phyloP scores from a whole-genome alignment of 495 filamentous ascomycete species.

The Talaromyces wortmannii region DNA sequence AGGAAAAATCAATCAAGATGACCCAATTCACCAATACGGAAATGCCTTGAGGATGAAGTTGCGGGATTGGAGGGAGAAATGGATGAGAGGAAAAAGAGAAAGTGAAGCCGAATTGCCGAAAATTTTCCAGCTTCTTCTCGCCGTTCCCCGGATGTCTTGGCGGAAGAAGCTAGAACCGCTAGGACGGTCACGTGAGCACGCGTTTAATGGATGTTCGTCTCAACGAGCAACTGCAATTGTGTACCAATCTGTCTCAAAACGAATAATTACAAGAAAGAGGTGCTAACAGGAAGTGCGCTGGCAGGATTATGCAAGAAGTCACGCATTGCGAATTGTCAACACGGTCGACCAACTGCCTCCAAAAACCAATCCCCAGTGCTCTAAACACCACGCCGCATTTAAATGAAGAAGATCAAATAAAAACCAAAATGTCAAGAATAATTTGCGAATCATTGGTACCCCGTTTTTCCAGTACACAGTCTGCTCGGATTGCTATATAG shows the following conservation, averaged over 20 bases:
- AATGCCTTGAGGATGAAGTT: slow-evolving; percentile 8
- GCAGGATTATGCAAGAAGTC: too few species aligned
- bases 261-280: too few species aligned
- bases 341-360: too few species aligned
- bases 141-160: slow-evolving; percentile 38
- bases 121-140: slow-evolving; percentile 41
- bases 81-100: slow-evolving; percentile 16
- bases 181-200: slow-evolving; percentile 25
- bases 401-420: too few species aligned
- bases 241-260: too few species aligned
- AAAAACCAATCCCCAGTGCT: too few species aligned
- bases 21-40: slow-evolving; percentile 22
- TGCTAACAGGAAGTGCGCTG: too few species aligned
- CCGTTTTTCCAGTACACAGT: neutral
- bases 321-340: too few species aligned
- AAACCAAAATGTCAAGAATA: too few species aligned
- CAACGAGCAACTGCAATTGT: too few species aligned
- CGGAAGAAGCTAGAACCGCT: slow-evolving; percentile 36
- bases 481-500: neutral
- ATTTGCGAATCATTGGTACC: too few species aligned
- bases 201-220: neutral
- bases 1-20: slow-evolving; percentile 16
- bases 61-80: slow-evolving; percentile 12
- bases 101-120: slow-evolving; percentile 42
- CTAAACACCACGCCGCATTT: too few species aligned